Percentiles rank a stretch among this genome's conserved stretches.
phyloP scores from a whole-genome alignment of 164 flowering plant species.

The Vitis rupestris region DNA sequence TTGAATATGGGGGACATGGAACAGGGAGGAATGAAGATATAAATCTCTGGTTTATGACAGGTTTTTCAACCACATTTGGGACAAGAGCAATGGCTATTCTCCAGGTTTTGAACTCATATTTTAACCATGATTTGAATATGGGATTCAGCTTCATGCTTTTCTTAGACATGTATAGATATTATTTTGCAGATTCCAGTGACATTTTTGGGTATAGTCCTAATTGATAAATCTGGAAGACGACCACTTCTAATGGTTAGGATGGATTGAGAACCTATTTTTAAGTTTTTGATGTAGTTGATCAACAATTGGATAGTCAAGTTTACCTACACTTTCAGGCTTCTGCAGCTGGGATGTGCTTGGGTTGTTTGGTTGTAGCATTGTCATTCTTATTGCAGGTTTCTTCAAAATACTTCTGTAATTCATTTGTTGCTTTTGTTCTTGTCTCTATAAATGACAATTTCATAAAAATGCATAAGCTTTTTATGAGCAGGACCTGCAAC shows the following conservation, averaged over 20 bases:
- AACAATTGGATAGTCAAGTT: background rate
- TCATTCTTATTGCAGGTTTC: conserved; percentile 72
- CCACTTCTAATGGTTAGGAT: conserved; percentile 67
- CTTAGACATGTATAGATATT: background rate
- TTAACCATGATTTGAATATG: background rate
- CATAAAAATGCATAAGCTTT: background rate
- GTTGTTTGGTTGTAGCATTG: conserved; percentile 55
- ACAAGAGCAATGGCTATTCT: conserved; percentile 62
- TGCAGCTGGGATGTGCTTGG: conserved; percentile 78
- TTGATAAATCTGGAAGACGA: conserved; percentile 78
- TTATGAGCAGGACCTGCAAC: conserved; percentile 38
- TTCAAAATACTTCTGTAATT: background rate
- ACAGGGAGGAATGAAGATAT: background rate
- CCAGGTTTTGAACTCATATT: conserved; percentile 47
- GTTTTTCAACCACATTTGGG: conserved; percentile 65
- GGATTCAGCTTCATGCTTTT: background rate
- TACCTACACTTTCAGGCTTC: conserved; percentile 46
- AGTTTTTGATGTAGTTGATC: background rate
- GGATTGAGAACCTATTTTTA: background rate
- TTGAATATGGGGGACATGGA: background rate
- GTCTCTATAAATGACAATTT: background rate
- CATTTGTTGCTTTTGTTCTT: background rate
- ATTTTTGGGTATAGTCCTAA: conserved; percentile 57
- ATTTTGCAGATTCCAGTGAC: conserved; percentile 70
- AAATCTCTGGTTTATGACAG: conserved; percentile 32